Conservation (phyloP, 495 filamentous ascomycete species). For the Cercophora sp. region DNA sequence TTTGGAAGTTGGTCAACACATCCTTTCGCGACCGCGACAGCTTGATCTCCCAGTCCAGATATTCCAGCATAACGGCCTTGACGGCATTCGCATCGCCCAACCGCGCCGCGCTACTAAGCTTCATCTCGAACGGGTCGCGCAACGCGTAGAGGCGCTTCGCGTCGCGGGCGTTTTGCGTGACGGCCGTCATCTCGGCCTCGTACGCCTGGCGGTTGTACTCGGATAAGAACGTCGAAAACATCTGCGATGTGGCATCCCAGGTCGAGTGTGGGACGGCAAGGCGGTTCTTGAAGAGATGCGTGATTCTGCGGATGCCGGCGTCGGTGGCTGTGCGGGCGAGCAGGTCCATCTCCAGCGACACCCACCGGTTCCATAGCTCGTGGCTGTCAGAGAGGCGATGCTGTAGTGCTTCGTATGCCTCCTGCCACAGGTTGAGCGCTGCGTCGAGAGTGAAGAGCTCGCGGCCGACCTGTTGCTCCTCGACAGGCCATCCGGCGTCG, state of each 20-base stretch:
- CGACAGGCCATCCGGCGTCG: constrained; percentile 63
- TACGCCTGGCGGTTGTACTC: constrained; percentile 70
- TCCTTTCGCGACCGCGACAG: constrained; percentile 50
- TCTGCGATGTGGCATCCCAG: constrained; percentile 81
- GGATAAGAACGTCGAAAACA: constrained; percentile 76
- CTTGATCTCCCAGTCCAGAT: constrained; percentile 77
- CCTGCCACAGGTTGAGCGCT: constrained; percentile 73
- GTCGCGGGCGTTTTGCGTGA: constrained; percentile 58
- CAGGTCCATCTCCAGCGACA: constrained; percentile 53
- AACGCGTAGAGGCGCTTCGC: constrained; percentile 64
- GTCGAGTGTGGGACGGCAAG: constrained; percentile 75
- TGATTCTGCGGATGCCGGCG: constrained; percentile 61
- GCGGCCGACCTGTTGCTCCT: constrained; percentile 68
- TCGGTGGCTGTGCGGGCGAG: constrained; percentile 50
- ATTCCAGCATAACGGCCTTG: constrained; percentile 61
- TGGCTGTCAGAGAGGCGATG: constrained; percentile 83
- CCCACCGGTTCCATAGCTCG: constrained; percentile 84
- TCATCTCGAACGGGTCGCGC: constrained; percentile 69
- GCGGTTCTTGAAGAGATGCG: constrained; percentile 65
- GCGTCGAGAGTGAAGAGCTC: constrained; percentile 77
- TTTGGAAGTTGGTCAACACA: constrained; percentile 45
- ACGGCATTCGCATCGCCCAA: constrained; percentile 54
- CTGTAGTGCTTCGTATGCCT: constrained; percentile 71
- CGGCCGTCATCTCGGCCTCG: constrained; percentile 73
- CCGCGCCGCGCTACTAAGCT: constrained; percentile 56